phyloP scores from a whole-genome alignment of 345 rosid species.

The Populus pruinosa region DNA sequence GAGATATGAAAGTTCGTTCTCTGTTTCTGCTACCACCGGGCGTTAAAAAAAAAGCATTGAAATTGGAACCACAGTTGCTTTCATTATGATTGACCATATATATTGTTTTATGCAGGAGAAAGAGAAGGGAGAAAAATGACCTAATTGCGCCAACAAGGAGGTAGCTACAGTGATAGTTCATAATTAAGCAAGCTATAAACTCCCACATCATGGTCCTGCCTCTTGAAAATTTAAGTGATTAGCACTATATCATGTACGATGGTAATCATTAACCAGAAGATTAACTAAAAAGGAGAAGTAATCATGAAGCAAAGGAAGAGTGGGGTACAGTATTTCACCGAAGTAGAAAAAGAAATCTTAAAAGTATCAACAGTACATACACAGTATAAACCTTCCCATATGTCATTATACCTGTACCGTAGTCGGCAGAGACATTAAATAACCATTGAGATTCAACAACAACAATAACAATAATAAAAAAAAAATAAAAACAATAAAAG shows the following conservation, averaged over 20 bases:
- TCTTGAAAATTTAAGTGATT: not conserved
- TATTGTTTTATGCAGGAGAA: no score
- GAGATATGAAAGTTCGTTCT: not conserved
- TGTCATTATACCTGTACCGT: constrained; percentile 2
- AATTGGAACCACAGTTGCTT: no score
- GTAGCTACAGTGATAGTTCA: not conserved
- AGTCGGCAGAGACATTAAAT: constrained; percentile 16
- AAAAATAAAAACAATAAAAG: no score
- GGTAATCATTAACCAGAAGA: constrained; percentile 26
- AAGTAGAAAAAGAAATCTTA: not conserved
- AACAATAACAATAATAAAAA: not conserved
- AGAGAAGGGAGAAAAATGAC: not conserved
- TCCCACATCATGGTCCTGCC: not conserved
- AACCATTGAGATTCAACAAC: not conserved
- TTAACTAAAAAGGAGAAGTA: constrained; percentile 19
- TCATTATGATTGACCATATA: no score
- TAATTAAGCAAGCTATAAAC: not conserved
- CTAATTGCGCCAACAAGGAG: not conserved
- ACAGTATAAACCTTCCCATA: not conserved
- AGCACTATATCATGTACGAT: constrained; percentile 1
- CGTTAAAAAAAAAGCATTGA: not conserved
- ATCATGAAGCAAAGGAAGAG: constrained; percentile 14
- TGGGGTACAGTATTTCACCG: not conserved
- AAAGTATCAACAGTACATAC: not conserved
- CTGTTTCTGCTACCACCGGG: not conserved